Percentiles rank a stretch among this genome's conserved stretches.
phyloP scores from a whole-genome alignment of 1,284 basidiomycete genomes.

The Apiotrichum gamsii region DNA sequence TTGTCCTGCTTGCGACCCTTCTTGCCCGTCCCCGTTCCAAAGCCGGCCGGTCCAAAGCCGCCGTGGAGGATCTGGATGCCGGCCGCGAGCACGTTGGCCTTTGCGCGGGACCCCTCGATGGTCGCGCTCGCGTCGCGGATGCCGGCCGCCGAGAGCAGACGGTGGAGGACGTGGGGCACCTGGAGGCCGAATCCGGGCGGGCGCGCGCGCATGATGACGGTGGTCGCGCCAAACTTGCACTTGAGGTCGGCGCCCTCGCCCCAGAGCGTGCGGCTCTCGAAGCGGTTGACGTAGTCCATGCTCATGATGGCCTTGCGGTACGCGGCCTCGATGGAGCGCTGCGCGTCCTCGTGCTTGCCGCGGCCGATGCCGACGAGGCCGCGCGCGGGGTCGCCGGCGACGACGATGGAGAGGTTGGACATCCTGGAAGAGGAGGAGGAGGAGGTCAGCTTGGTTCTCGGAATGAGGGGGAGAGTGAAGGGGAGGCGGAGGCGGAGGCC shows the following conservation, averaged over 20 bases:
- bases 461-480: background rate
- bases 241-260: conserved; percentile 57
- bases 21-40: conserved; percentile 36
- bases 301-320: conserved; percentile 27
- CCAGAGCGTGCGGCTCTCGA: conserved; percentile 86
- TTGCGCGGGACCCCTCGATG: conserved; percentile 86
- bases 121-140: conserved; percentile 92
- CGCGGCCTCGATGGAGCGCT: conserved; percentile 60
- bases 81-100: conserved; percentile 56
- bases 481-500: background rate
- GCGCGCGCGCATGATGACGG: conserved; percentile 74
- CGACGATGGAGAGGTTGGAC: conserved; percentile 51
- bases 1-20: conserved; percentile 39
- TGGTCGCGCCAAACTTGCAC: conserved; percentile 78
- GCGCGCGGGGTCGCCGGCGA: conserved; percentile 76
- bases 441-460: background rate
- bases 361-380: conserved; percentile 87
- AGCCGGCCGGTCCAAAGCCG: conserved; percentile 35
- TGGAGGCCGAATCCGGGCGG: conserved; percentile 86
- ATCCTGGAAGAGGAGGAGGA: too few species aligned
- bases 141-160: conserved; percentile 80
- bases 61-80: conserved; percentile 45
- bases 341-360: conserved; percentile 61
- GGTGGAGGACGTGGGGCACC: conserved; percentile 81
- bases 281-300: conserved; percentile 84